Conservation (phyloP, 805 yeast species). For the Blastobotrys chiropterorum region DNA sequence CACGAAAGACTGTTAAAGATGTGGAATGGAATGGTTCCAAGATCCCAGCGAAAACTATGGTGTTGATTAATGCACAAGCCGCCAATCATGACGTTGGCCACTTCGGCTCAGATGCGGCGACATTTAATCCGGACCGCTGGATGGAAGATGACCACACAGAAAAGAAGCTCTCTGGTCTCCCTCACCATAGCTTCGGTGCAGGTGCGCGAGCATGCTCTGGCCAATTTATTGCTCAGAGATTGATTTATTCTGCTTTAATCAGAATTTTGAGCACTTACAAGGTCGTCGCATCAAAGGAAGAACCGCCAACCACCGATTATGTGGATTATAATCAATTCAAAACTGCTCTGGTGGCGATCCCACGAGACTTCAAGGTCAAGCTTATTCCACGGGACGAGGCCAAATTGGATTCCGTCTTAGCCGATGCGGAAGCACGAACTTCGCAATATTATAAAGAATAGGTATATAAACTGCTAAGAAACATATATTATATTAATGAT, state of each 20-base stretch:
- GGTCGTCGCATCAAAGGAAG: slow-evolving; percentile 27
- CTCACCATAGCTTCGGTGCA: slow-evolving; percentile 37
- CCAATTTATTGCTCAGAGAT: slow-evolving; percentile 50
- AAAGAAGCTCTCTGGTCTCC: slow-evolving; percentile 16
- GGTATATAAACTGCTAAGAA: too few species aligned
- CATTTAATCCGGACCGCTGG: slow-evolving; percentile 29
- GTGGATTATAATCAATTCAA: slow-evolving; percentile 22
- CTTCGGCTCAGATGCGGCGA: slow-evolving; percentile 22
- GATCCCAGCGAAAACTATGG: slow-evolving; percentile 50
- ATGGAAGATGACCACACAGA: slow-evolving; percentile 21
- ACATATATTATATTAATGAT: not conserved
- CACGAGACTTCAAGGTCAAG: slow-evolving; percentile 23
- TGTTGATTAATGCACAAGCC: slow-evolving; percentile 63
- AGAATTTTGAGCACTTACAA: slow-evolving; percentile 45
- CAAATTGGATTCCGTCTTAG: slow-evolving; percentile 12
- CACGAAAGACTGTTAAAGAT: slow-evolving; percentile 52
- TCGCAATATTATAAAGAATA: slow-evolving; percentile 16
- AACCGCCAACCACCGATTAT: slow-evolving; percentile 23
- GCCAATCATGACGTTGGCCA: slow-evolving; percentile 55
- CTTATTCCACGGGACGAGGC: slow-evolving; percentile 21
- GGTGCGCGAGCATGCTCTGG: slow-evolving; percentile 68
- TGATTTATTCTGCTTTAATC: slow-evolving; percentile 48
- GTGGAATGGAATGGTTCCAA: slow-evolving; percentile 36
- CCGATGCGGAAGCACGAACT: slow-evolving; percentile 17
- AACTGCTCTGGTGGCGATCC: slow-evolving; percentile 23